Percentiles rank a stretch among this genome's conserved stretches.
Conservation (phyloP, 176 grass and related monocot genomes). For the Avena atlantica region DNA sequence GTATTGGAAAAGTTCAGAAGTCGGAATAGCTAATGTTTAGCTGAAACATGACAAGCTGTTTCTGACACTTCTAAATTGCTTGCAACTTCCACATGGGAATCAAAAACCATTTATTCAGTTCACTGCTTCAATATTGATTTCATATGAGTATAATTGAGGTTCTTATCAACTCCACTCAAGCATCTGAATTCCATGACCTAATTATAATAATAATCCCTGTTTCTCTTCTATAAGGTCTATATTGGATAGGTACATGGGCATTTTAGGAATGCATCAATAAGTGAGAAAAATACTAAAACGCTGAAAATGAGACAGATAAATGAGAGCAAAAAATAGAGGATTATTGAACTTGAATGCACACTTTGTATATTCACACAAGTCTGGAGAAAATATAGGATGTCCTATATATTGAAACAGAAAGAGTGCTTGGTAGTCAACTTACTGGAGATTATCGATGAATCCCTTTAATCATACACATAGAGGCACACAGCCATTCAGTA, state of each 20-base stretch:
- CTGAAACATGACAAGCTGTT: not conserved
- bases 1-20: not conserved
- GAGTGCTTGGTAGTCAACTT: constrained; percentile 8
- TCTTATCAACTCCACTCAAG: not conserved
- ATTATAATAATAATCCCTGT: constrained; percentile 7
- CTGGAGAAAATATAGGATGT: not conserved
- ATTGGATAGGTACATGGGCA: not conserved
- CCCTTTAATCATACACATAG: not conserved
- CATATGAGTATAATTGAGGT: not conserved
- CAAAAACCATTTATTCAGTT: not conserved
- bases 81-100: not conserved
- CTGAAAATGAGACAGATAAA: not conserved
- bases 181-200: not conserved
- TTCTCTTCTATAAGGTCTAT: constrained; percentile 11
- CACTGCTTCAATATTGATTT: not conserved
- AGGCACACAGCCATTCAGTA: not conserved
- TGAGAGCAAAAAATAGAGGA: not conserved
- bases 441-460: not conserved
- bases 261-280: no score
- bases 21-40: not conserved
- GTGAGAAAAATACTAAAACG: not conserved
- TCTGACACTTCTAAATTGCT: not conserved
- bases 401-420: not conserved
- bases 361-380: not conserved
- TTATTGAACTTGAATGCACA: not conserved